Conservation (phyloP, 2,329 filamentous ascomycete species). For the Fonsecaea multimorphosa region DNA sequence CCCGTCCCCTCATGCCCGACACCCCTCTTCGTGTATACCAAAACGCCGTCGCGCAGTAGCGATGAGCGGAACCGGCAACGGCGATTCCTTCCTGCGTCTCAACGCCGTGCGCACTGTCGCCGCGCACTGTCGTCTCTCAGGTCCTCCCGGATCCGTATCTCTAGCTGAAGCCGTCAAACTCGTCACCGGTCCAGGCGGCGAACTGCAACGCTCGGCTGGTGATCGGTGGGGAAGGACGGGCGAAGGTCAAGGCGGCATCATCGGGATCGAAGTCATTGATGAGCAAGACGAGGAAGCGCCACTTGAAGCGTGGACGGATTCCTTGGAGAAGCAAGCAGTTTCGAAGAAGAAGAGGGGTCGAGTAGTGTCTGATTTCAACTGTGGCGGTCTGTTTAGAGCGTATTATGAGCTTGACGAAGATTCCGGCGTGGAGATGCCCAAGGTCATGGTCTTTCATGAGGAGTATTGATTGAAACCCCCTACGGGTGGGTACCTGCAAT, state of each 20-base stretch:
- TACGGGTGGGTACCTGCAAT: background rate
- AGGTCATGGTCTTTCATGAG: conserved; percentile 53
- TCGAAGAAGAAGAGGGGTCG: conserved; percentile 46
- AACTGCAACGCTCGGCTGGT: conserved; percentile 76
- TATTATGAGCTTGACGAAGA: conserved; percentile 60
- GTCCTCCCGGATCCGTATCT: conserved; percentile 49
- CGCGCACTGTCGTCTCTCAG: conserved; percentile 71
- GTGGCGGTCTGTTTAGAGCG: conserved; percentile 84
- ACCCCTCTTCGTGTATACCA: background rate
- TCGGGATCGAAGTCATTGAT: conserved; percentile 65
- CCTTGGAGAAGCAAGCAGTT: background rate
- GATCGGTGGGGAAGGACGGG: conserved; percentile 74
- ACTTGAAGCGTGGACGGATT: background rate
- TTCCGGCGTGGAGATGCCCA: conserved; percentile 44
- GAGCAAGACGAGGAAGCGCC: conserved; percentile 45
- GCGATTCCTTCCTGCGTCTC: conserved; percentile 81
- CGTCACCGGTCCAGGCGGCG: conserved; percentile 73
- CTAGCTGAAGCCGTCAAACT: conserved; percentile 65
- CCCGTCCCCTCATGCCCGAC: background rate
- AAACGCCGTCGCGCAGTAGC: conserved; percentile 27
- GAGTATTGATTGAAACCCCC: conserved; percentile 41
- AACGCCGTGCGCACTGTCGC: conserved; percentile 74
- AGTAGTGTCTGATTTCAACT: conserved; percentile 81
- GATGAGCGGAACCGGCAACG: conserved; percentile 82
- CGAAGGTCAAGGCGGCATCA: conserved; percentile 84